Evolutionary conservation across 1,139 yeast genomes (phyloP), one percentile per base, ranked within the genome.

Genomic region (Geotrichum histeridarum): DNA sequence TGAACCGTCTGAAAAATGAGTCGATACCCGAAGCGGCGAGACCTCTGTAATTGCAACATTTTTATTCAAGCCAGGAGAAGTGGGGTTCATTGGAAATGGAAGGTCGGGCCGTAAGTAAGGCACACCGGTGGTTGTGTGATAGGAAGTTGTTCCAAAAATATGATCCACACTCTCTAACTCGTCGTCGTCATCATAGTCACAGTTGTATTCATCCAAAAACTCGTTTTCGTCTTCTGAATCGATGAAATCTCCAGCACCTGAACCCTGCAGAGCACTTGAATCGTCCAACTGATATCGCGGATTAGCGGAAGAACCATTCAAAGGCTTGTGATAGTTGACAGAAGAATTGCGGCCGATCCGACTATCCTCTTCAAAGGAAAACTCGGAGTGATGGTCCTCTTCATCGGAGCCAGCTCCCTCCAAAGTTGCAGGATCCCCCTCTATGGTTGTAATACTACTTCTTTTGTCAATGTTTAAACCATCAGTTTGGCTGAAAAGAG

Each of bases 331-430:
- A 32, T 56, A 56, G 12, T 50, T 51, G 9, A 56, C 50, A n/a
- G 59, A 56, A 1, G 55, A 44, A 42, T 46, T 56, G 35, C 59
- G 49, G 27, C 59, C 56, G 41, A 54, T 54, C 14, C 48, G 6
- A 2, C 42, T 45, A 38, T 56, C 55, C 45, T 56, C 59, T 51
- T 56, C 59, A 54, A 55, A 55, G 11, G 57, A 55, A 48, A 55
- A 55, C 43, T 52, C 52, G 2, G 59, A 56, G 27, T 49, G 53
- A 27, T 30, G 36, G 42, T 56, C 59, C 5, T 37, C 48, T 12
- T 54, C 52, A 11, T 50, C 54, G 14, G n/a, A 18, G 15, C 60
- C 33, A 11, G 61, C 27, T 22, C 5, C 27, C 5, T 22, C 27
- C 27, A 22, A 3, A 22, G 27, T 22, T 3, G 27, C 27, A 22